A percentile compares a stretch with the other conserved stretches of the same genome.
These are phyloP conservation scores for Leucocoprinus sp. DNA, from an alignment of 768 basidiomycete genomes.

Conservation along the genomic window DNA sequence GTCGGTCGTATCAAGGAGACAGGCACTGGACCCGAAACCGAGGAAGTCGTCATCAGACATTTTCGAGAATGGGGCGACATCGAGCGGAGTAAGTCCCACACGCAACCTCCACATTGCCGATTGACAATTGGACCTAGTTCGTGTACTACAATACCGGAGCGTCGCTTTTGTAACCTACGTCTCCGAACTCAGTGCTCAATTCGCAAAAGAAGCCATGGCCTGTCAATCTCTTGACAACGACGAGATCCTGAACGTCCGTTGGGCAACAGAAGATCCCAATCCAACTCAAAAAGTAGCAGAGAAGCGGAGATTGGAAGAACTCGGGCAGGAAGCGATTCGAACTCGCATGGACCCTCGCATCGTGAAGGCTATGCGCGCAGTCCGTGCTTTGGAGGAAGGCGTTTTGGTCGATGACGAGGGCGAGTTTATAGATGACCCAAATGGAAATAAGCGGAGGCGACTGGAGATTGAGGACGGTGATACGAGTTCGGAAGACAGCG, in stretches of 20 bases:
- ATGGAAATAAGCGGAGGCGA: conserved; percentile 25
- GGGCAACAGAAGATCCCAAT: conserved; percentile 99
- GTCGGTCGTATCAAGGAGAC: conserved; percentile 92
- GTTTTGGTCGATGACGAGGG: conserved; percentile 34
- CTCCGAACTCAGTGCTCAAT: conserved; percentile 79
- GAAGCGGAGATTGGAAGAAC: conserved; percentile 72
- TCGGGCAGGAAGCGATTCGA: conserved; percentile 82
- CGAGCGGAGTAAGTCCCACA: conserved; percentile 64
- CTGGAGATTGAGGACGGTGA: conserved; percentile 26
- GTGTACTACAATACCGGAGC: conserved; percentile 86
- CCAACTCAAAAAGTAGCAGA: conserved; percentile 84
- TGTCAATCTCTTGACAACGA: conserved; percentile 96
- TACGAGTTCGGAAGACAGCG: conserved; percentile 27
- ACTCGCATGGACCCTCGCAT: conserved; percentile 81
- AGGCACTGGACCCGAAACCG: conserved; percentile 80
- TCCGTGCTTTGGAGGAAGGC: conserved; percentile 87
- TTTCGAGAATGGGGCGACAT: conserved; percentile 96
- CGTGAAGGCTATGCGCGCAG: conserved; percentile 79
- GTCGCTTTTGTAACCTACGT: conserved; percentile 97
- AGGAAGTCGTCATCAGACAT: conserved; percentile 84
- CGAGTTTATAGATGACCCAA: conserved; percentile 26
- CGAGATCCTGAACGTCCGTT: conserved; percentile 96
- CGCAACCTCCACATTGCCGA: neutral
- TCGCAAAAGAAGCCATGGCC: conserved; percentile 98
- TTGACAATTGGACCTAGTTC: conserved; percentile 43